Base-by-base conservation (phyloP, 768 basidiomycete genomes). In the Psilocybe cubensis region DNA sequence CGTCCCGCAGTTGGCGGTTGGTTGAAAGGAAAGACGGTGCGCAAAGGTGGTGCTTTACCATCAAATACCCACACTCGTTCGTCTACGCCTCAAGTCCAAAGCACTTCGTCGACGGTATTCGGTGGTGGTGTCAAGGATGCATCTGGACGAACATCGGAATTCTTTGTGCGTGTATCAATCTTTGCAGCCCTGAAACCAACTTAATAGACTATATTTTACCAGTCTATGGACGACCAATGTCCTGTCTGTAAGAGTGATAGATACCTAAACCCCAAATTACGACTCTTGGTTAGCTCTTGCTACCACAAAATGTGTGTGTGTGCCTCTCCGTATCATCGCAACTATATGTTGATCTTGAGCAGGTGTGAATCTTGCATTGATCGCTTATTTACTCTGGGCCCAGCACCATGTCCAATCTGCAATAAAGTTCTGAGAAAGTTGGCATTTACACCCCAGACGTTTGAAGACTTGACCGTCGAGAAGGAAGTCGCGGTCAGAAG, bases 311-410 rank as follows among this genome's bases (percentile, higher is more conserved):
- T 98, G 97, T 95, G 62, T 59, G 79, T 72, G 29, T 44, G 31
- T 59, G 78, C 71, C 31, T 44, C 25, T 50, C 17, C n/a, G 20
- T 49, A 54, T 33, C 18, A 9, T 20, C 27, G 28, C 38, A 56
- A 35, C 14, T 21, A 33, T 45, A 8, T 12, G 47, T 33, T 40
- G 47, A 46, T 44, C 35, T 48, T 54, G 28, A 10, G 20, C 59
- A 96, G 95, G 93, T 98, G 97, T 76, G 96, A 98, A 77, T 94
- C 93, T 1, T 99, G 97, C 72, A 97, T 99, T 66, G 97, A 98
- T 72, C 86, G 96, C 7, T 72, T 98, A 38, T 99, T 96, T 73
- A 96, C 95, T 1, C 83, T 98, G 3, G 96, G 96, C 2, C 96
- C 97, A 2, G 95, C 94, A 2, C 94, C 94, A 3, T 98, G 97